A percentile compares a stretch with the other conserved stretches of the same genome.
Evolutionary conservation across 2,329 filamentous ascomycete species (phyloP).

Genomic region (Fusarium aywerte): DNA sequence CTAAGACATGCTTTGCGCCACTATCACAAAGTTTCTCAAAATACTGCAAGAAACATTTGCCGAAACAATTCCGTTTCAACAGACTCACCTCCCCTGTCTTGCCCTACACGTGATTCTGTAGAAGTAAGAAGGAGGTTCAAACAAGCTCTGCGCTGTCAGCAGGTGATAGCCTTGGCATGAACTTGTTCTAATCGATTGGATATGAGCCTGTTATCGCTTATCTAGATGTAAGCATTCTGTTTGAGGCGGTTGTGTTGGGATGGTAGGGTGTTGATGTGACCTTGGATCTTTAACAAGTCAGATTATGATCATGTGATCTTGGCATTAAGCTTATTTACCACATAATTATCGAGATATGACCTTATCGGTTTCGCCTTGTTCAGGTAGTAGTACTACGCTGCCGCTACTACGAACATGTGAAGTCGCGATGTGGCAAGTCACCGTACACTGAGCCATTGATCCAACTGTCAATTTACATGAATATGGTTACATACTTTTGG

Average conservation of each 20-base stretch:
- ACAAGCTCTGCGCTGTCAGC: not conserved
- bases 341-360: not conserved
- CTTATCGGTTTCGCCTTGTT: not conserved
- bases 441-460: no score
- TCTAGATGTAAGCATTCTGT: not conserved
- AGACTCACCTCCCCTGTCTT: no score
- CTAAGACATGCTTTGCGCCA: no score
- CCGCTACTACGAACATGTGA: not conserved
- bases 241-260: not conserved
- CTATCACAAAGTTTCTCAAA: not conserved
- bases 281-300: not conserved
- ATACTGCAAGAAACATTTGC: not conserved
- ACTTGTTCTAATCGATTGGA: not conserved
- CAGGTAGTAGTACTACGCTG: accelerated
- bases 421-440: not conserved
- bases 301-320: not conserved
- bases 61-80: not conserved
- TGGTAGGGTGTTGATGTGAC: not conserved
- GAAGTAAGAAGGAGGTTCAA: not conserved
- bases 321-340: not conserved
- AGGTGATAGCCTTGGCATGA: not conserved
- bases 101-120: no score
- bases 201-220: not conserved
- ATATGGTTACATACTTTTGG: no score
- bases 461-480: no score